Evolutionary conservation across 2,329 filamentous ascomycete species (phyloP), one percentile per base, ranked within the genome.

Genomic region (Aphanoascus verrucosus): DNA sequence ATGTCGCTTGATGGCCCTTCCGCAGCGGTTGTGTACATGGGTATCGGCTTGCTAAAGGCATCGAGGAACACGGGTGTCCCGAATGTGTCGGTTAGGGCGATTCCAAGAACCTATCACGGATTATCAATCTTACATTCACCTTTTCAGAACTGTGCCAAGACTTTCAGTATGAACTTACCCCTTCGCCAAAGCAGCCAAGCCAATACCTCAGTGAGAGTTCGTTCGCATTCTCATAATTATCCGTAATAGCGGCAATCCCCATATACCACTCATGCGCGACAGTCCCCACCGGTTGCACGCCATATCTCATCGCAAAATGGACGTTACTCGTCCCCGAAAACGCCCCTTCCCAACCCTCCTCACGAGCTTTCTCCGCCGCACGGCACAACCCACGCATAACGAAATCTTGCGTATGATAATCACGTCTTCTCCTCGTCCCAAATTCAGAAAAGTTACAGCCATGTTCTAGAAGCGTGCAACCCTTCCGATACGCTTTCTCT

Each of bases 221-320:
- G 37, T 90, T 94, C 2, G 93, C 90, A 57, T 79, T 77, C 61
- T 82, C 79, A 66, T 98, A 98, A 69, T 96, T 81, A 58, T 88
- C 79, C 3, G 85, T 87, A 61, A 96, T 88, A 38, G 93, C 90
- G 0, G 93, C 93, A 58, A 94, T 91, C 41, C 88, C 90, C 93
- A 98, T 98, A 74, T 96, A 97, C 93, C 93, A 98, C 72, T 98
- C 93, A 65, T 98, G 93, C 0, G 93, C 93, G 1, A 88, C 83
- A 0, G 93, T 98, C 4, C 93, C 93, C 11, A 97, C 80, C 0
- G 93, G 89, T 2, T 82, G 74, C 44, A 96, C 81, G 43, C 82
- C 83, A 70, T 94, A 91, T 63, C 88, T 85, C 88, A 94, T 95
- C 9, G 93, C 93, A 60, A 98, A 82, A 67, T 97, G 91, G 3